Base-by-base conservation (phyloP, 148 eudicot genomes). In the Pharnaceum exiguum region DNA sequence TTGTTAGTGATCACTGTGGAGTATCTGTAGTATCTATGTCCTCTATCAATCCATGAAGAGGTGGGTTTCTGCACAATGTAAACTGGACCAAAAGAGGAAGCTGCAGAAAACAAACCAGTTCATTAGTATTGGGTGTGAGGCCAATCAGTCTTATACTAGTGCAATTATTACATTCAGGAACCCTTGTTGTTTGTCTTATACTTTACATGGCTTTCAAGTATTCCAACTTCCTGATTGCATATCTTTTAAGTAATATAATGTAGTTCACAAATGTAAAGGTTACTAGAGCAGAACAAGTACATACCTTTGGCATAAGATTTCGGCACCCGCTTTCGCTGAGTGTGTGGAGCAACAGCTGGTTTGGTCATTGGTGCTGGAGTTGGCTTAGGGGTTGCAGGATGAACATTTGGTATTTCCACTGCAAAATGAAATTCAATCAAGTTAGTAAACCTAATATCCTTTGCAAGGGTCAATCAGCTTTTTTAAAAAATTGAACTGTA, bases 1-100 rank as follows among this genome's bases (percentile, higher is more conserved):
- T 79, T 93, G 87, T 93, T 93, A 23, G 89, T 93, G 60, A 93
- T 64, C 12, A 43, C 67, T 30, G 77, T 67, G 1, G 96, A 79
- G 79, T 88, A 93, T 73, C 96, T 77, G 75, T 89, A 77, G 82
- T 79, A 89, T 23, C 84, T 93, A 70, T 71, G 79, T 47, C 95
- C 96, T 7, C 67, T 27, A 28, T 49, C 31, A 25, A 36, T 67
- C 99, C 99, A 93, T 15, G 99, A 88, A 48, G 36, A 39, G 47
- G 91, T 83, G 46, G 64, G 52, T 77, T 75, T 79, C 54, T 93
- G 99, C 21, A 63, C 55, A 44, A 93, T 67, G 33, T 73, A 66
- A 63, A 89, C 37, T 4, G 74, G 70, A 47, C 48, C 55, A 44
- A 78, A 57, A 42, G 74, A 50, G 49, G 83, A 62, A 54, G 53